Evolutionary conservation across 1,284 basidiomycete genomes (phyloP).

Genomic region (Microbotryum saponariae): DNA sequence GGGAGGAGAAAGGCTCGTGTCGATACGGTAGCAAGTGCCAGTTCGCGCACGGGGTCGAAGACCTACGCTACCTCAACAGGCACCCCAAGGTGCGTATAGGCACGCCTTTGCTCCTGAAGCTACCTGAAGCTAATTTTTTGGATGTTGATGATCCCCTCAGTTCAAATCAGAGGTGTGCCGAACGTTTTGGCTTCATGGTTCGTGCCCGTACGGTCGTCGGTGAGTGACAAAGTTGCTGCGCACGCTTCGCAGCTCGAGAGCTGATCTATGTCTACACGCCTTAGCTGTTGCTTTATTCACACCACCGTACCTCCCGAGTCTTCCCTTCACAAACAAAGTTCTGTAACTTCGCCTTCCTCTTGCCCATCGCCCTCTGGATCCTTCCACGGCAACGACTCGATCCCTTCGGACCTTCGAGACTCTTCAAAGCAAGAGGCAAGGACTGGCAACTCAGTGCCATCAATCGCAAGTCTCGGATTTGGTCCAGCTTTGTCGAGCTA

Average conservation of each 20-base stretch:
- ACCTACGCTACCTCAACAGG: conserved; percentile 66
- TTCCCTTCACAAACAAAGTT: background rate
- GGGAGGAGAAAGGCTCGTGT: conserved; percentile 87
- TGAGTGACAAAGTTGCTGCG: conserved; percentile 19
- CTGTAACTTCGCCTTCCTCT: background rate
- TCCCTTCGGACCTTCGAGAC: background rate
- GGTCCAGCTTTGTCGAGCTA: conserved; percentile 22
- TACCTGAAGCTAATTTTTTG: conserved; percentile 27
- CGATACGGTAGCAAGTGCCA: conserved; percentile 79
- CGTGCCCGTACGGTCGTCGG: conserved; percentile 79
- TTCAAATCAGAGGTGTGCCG: conserved; percentile 89
- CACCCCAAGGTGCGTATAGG: conserved; percentile 67
- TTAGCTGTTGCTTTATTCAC: conserved; percentile 72
- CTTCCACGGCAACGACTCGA: background rate
- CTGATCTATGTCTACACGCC: too few species aligned
- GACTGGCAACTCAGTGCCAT: conserved; percentile 13
- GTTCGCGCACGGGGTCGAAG: conserved; percentile 81
- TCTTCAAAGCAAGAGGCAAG: background rate
- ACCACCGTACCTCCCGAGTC: conserved; percentile 42
- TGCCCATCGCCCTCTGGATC: background rate
- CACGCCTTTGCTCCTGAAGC: background rate
- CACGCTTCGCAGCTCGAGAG: background rate
- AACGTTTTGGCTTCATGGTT: conserved; percentile 83
- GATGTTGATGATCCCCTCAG: conserved; percentile 42
- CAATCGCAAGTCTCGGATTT: conserved; percentile 16